A percentile compares a stretch with the other conserved stretches of the same genome.
Conservation (phyloP, 129 eudicot genomes). For the Lactuca sativa region DNA sequence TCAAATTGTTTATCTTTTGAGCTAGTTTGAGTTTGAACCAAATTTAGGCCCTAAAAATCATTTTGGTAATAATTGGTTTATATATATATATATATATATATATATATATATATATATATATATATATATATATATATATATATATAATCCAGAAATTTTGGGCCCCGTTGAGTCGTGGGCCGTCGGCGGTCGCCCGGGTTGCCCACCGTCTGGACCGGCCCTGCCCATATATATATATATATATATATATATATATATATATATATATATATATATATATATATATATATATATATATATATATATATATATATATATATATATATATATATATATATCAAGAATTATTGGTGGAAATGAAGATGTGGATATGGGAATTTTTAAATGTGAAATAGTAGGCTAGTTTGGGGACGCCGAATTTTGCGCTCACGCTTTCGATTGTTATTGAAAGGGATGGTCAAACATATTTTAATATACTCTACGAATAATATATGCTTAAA, state of each 20-base stretch:
- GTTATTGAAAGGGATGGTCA: slow-evolving; percentile 49
- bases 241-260: not conserved
- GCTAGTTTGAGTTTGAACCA: too few species aligned
- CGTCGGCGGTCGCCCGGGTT: too few species aligned
- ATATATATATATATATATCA: not conserved
- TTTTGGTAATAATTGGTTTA: too few species aligned
- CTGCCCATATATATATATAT: too few species aligned
- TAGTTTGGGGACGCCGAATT: slow-evolving; percentile 38
- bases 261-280: not conserved
- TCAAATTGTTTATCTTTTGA: too few species aligned
- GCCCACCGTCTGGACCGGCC: too few species aligned
- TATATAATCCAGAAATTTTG: too few species aligned
- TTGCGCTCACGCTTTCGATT: slow-evolving; percentile 44
- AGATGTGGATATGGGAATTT: slow-evolving; percentile 13
- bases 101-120: too few species aligned
- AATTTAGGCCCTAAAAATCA: too few species aligned
- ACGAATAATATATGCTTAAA: slow-evolving; percentile 1
- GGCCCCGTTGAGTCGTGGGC: too few species aligned
- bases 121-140: too few species aligned
- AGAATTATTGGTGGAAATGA: slow-evolving; percentile 31
- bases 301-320: not conserved
- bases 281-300: not conserved
- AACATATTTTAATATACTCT: slow-evolving; percentile 22
- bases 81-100: too few species aligned
- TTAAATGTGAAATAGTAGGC: slow-evolving; percentile 48